Evolutionary conservation across 352 stramenopile genomes (phyloP).

Genomic region (Albugo laibachii): DNA sequence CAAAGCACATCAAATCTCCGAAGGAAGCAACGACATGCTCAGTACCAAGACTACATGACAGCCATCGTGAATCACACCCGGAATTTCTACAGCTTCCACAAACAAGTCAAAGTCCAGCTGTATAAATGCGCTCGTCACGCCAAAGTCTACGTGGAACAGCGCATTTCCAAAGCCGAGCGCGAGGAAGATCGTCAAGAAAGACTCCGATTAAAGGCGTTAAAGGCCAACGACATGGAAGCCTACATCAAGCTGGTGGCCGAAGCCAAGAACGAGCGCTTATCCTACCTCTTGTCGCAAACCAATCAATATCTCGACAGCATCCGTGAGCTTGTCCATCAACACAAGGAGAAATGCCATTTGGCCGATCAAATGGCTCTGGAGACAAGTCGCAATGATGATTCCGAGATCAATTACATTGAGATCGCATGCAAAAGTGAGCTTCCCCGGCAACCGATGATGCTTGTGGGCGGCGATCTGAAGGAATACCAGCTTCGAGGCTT

Average conservation of each 20-base stretch:
- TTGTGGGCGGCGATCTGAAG: conserved; percentile 91
- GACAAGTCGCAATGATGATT: conserved; percentile 14
- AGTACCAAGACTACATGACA: conserved; percentile 65
- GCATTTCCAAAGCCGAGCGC: conserved; percentile 51
- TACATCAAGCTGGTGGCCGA: conserved; percentile 94
- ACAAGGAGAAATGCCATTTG: conserved; percentile 73
- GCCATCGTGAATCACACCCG: conserved; percentile 65
- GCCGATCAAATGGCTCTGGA: conserved; percentile 3
- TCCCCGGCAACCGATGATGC: conserved; percentile 86
- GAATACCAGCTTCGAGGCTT: conserved; percentile 97
- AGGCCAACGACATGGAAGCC: conserved; percentile 94
- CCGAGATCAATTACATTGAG: conserved; percentile 72
- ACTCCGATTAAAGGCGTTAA: conserved; percentile 74
- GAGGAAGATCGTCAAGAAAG: conserved; percentile 79
- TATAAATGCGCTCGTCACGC: conserved; percentile 43
- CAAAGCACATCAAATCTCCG: conserved; percentile 2
- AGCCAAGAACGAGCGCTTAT: conserved; percentile 94
- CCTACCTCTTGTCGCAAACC: conserved; percentile 91
- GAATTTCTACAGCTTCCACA: conserved; percentile 76
- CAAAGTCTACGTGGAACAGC: conserved; percentile 63
- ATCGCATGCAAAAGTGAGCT: conserved; percentile 69
- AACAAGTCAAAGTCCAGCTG: conserved; percentile 56
- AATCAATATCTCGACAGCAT: conserved; percentile 94
- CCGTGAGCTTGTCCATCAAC: conserved; percentile 77
- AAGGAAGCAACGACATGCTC: conserved; percentile 42